These are phyloP conservation scores for Parasarocladium wereldwijsianum DNA, from an alignment of 2,329 filamentous ascomycete species.

Conservation along the genomic window DNA sequence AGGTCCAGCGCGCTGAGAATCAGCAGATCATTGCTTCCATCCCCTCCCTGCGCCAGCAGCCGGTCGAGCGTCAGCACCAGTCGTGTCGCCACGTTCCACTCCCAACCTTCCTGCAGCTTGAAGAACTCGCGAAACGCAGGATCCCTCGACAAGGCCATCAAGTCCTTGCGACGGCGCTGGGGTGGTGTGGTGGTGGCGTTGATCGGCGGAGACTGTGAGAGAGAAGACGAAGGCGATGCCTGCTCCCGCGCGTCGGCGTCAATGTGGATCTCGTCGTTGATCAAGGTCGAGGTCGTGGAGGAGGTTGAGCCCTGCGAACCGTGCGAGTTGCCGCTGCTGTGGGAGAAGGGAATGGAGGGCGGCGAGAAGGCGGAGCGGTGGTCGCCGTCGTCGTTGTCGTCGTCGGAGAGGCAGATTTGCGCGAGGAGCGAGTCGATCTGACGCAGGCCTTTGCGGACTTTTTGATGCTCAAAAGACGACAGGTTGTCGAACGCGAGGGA, in stretches of 20 bases:
- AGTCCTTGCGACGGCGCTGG: constrained; percentile 38
- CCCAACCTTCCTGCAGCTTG: constrained; percentile 89
- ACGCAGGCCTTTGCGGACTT: constrained; percentile 84
- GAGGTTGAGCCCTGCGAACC: too few species aligned
- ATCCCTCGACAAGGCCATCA: constrained; percentile 61
- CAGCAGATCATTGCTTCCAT: constrained; percentile 73
- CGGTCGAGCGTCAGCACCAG: constrained; percentile 76
- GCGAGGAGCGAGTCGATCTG: constrained; percentile 90
- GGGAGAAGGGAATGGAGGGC: not conserved
- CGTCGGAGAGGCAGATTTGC: constrained; percentile 69
- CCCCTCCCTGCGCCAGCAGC: constrained; percentile 66
- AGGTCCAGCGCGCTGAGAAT: constrained; percentile 80
- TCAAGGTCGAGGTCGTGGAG: too few species aligned
- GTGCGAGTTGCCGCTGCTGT: not conserved
- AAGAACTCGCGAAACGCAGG: constrained; percentile 93
- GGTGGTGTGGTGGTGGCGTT: too few species aligned
- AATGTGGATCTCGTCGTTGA: constrained; percentile 3
- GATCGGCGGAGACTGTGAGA: too few species aligned
- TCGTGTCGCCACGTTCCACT: constrained; percentile 89
- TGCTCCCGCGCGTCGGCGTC: constrained; percentile 10
- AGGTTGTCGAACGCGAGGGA: constrained; percentile 94
- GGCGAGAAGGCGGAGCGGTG: not conserved
- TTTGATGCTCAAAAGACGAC: constrained; percentile 76
- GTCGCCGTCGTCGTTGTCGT: constrained; percentile 23
- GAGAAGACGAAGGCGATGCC: constrained; percentile 10